Base-by-base conservation (phyloP, 371 early-diverging fungal species). In the Actinomucor elegans region DNA sequence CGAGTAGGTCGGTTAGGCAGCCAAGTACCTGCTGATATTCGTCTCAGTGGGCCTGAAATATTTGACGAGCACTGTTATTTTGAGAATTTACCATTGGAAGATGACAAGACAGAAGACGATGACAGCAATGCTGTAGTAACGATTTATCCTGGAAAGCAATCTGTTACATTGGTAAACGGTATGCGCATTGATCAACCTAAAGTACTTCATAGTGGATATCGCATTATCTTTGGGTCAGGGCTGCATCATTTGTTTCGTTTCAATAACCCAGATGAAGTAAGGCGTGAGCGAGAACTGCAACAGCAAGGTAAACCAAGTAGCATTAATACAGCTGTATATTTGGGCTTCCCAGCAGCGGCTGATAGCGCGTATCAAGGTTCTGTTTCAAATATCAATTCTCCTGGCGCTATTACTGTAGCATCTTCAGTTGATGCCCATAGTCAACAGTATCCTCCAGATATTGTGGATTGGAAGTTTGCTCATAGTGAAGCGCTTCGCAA, bases 201-300 rank as follows among this genome's bases (percentile, higher is more conserved):
- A 44, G 62, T 69, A 42, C 62, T 94, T 5, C 74, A 76, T 8
- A 86, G 88, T 3, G 93, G 93, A 0, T 88, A 78, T 58, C 80
- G 93, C 36, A 73, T 94, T 24, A 88, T 89, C 31, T 76, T 94
- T 36, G 93, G 93, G 5, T 84, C 84, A 20, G 64, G 64, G 5
- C 79, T 85, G 21, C 77, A 83, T 52, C 91, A 88, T 59, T 80
- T 92, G 2, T 94, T 93, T 47, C 79, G 92, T 0, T 91, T 93
- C 62, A 90, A 87, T 55, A 81, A 94, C 62, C 95, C 95, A 5
- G 88, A 84, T 47, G 91, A 92, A 63, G 90, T 83, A 3, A 79
- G 89, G 4, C 65, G 75, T 28, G 91, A 90, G 48, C 67, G 87
- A 1, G 78, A 76, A 12, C 68, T 70, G 8, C 57, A 15, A 12